Conservation (phyloP, 257 asterid genomes). For the Plectranthus barbatus region DNA sequence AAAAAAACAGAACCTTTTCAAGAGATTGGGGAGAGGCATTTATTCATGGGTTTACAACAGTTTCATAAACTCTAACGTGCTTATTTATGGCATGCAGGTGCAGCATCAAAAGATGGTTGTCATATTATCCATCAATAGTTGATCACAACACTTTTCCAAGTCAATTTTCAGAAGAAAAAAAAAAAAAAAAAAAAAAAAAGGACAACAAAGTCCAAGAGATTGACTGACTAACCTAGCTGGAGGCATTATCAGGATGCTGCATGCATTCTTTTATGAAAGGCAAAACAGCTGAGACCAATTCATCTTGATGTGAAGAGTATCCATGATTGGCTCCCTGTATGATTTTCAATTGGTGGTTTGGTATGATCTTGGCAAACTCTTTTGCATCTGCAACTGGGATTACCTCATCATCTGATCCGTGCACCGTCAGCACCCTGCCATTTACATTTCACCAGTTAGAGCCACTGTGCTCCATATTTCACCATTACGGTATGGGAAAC, state of each 20-base stretch:
- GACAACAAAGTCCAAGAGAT: background rate
- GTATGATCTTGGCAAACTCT: slow-evolving; percentile 59
- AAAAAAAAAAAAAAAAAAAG: background rate
- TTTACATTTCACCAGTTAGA: slow-evolving; percentile 4
- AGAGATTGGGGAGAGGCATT: too few relatives aligned
- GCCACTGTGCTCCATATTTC: too few relatives aligned
- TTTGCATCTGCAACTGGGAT: slow-evolving; percentile 62
- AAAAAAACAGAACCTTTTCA: too few relatives aligned
- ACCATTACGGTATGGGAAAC: too few relatives aligned
- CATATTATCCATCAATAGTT: too few relatives aligned
- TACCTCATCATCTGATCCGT: slow-evolving; percentile 67
- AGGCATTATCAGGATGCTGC: slow-evolving; percentile 14
- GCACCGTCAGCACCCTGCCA: slow-evolving; percentile 68
- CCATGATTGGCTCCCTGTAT: slow-evolving; percentile 64
- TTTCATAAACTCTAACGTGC: too few relatives aligned
- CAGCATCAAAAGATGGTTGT: too few relatives aligned
- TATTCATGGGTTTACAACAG: too few relatives aligned
- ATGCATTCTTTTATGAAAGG: slow-evolving; percentile 55
- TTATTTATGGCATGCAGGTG: too few relatives aligned
- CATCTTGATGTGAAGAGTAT: slow-evolving; percentile 46
- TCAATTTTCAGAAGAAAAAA: background rate
- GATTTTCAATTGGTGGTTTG: slow-evolving; percentile 48
- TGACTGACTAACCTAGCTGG: slow-evolving; percentile 9
- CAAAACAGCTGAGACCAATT: slow-evolving; percentile 33
- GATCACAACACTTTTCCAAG: background rate